Percentiles rank a stretch among this genome's conserved stretches.
phyloP scores from a whole-genome alignment of 139 green algal species.

The Marvania coccoides region DNA sequence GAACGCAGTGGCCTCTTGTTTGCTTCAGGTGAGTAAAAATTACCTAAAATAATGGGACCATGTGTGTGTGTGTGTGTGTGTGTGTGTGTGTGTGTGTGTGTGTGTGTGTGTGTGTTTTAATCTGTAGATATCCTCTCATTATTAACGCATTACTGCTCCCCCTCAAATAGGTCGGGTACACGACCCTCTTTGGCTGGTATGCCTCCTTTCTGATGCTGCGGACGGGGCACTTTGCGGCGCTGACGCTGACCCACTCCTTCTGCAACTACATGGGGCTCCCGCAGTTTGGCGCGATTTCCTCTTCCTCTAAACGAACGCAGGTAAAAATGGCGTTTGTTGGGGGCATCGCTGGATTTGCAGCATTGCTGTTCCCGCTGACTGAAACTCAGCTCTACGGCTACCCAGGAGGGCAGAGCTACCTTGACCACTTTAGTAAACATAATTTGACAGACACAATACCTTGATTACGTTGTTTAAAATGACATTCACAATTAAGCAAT shows the following conservation, averaged over 20 bases:
- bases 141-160: too few relatives aligned
- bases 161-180: slow-evolving; percentile 69
- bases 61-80: too few relatives aligned
- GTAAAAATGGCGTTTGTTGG: neutral
- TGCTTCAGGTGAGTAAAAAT: too few relatives aligned
- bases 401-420: too few relatives aligned
- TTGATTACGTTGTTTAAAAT: too few relatives aligned
- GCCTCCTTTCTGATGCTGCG: slow-evolving; percentile 52
- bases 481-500: too few relatives aligned
- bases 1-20: neutral
- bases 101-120: neutral
- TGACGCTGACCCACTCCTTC: slow-evolving; percentile 45
- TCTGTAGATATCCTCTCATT: slow-evolving; percentile 33
- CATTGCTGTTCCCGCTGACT: slow-evolving; percentile 11
- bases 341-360: slow-evolving; percentile 8
- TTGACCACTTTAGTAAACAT: too few relatives aligned
- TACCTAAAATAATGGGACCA: too few relatives aligned
- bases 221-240: slow-evolving; percentile 35
- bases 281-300: neutral
- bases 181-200: slow-evolving; percentile 63
- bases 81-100: too few relatives aligned
- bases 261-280: slow-evolving; percentile 76
- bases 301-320: neutral
- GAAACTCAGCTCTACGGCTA: neutral
- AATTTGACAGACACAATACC: too few relatives aligned